A percentile compares a stretch with the other conserved stretches of the same genome.
phyloP scores from a whole-genome alignment of 352 stramenopile species.

The Phytophthora pseudosyringae region DNA sequence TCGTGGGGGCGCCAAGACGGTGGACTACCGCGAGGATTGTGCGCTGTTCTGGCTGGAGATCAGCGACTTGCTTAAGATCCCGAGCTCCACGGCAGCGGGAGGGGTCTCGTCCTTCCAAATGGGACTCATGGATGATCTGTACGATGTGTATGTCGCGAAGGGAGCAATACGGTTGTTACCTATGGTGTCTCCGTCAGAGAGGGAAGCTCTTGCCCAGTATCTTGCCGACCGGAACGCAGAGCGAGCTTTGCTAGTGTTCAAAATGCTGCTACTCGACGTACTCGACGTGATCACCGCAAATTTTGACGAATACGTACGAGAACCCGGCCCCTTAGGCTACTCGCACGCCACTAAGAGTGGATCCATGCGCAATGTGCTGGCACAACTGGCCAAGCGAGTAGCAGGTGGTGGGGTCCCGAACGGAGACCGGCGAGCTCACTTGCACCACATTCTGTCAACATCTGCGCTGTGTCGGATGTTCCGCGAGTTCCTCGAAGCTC shows the following conservation, averaged over 20 bases:
- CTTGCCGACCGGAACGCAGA: constrained; percentile 53
- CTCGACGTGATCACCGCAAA: constrained; percentile 58
- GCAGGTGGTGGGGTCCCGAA: constrained; percentile 27
- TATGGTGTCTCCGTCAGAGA: constrained; percentile 57
- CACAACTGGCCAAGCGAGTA: constrained; percentile 50
- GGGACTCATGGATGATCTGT: constrained; percentile 66
- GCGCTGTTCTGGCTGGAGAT: constrained; percentile 79
- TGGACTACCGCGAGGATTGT: constrained; percentile 65
- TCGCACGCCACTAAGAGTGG: constrained; percentile 39
- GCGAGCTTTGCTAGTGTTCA: constrained; percentile 52
- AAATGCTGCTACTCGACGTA: constrained; percentile 70
- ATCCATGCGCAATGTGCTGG: constrained; percentile 65
- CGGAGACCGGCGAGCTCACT: constrained; percentile 50
- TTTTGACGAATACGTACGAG: constrained; percentile 66
- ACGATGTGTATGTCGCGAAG: constrained; percentile 59
- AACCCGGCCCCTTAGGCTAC: constrained; percentile 48
- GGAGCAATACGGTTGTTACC: constrained; percentile 47
- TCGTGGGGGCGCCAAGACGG: constrained; percentile 24
- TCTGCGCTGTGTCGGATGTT: constrained; percentile 60
- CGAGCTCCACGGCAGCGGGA: constrained; percentile 27
- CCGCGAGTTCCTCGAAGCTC: constrained; percentile 58
- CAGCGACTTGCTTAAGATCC: constrained; percentile 70
- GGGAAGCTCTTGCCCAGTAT: constrained; percentile 53
- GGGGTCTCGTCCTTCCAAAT: constrained; percentile 57
- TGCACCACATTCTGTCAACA: constrained; percentile 62